Evolutionary conservation across 108 stramenopile species (phyloP), one percentile per base, ranked within the genome.

Genomic region (Discostella pseudostelligera): DNA sequence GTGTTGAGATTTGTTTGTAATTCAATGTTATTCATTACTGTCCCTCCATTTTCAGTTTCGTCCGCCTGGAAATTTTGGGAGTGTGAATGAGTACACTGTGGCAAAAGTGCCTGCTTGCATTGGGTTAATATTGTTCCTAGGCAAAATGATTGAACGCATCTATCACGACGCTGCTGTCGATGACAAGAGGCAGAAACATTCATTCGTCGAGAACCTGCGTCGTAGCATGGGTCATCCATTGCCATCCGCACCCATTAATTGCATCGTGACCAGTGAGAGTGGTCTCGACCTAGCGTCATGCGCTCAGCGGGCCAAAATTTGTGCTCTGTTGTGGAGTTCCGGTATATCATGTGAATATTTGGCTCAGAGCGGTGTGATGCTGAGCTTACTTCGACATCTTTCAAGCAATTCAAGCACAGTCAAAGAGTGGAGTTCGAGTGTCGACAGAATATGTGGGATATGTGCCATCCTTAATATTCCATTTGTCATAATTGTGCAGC

Each of bases 51-150:
- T 84, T 40, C 82, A 72, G 29, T 82, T 68, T 62, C 76, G 87
- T 8, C 91, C 91, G 16, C 91, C 91, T 42, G 91, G 91, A 37
- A 88, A 87, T 63, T 85, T 92, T 43, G 86, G 82, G 7, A 70
- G 61, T 35, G 67, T 83, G 11, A 71, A 81, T 28, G 11, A 56
- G 16, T 89, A 84, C 59, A 84, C 86, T n/a, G 54, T 67, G 22
- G 78, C 87, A n/a, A 76, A 81, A 8, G 87, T 88, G 14, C 90
- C 90, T 9, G 58, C 70, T 29, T 84, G 83, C 53, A 55, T 66
- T 32, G 91, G 91, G 6, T 67, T 92, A n/a, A 53, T 80, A 22
- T 76, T 92, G 48, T 61, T 58, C 17, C 54, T 89, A 17, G 88
- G 88, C 12, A 83, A 70, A 65, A 53, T 92, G 29, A 78, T 92